phyloP scores from a whole-genome alignment of 176 grass and related monocot species.

The Otatea glauca region DNA sequence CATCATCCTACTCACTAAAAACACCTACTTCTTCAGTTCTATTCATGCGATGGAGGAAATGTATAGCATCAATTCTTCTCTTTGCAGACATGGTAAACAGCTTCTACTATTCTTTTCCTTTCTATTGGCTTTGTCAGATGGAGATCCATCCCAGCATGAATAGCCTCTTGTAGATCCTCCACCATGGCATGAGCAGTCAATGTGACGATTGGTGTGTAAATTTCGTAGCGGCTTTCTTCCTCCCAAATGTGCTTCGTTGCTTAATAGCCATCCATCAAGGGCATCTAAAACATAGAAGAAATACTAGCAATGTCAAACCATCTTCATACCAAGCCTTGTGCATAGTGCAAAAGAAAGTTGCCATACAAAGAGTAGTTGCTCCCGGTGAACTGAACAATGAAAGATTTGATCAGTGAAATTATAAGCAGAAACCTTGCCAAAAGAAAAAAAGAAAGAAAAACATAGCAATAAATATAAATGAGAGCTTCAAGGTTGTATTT shows the following conservation, averaged over 20 bases:
- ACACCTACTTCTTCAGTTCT: too few species aligned
- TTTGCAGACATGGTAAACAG: conserved; percentile 23
- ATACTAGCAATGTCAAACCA: background rate
- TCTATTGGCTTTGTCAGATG: conserved; percentile 66
- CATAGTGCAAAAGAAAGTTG: too few species aligned
- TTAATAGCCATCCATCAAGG: conserved; percentile 78
- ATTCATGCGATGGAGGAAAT: background rate
- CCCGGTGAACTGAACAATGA: background rate
- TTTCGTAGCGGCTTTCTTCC: conserved; percentile 56
- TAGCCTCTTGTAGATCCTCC: conserved; percentile 48
- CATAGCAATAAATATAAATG: background rate
- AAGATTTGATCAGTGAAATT: background rate
- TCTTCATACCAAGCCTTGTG: background rate
- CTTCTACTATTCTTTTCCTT: conserved; percentile 37
- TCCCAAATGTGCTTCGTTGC: conserved; percentile 67
- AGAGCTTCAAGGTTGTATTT: background rate
- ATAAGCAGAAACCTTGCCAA: background rate
- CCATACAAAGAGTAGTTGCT: background rate
- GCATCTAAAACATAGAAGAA: conserved; percentile 56
- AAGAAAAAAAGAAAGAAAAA: background rate
- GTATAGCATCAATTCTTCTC: background rate
- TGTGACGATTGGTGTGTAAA: conserved; percentile 66
- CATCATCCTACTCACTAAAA: background rate
- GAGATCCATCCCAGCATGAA: conserved; percentile 61
- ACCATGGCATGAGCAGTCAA: conserved; percentile 54